Conservation (phyloP, 345 rosid species). For the Salix purpurea region DNA sequence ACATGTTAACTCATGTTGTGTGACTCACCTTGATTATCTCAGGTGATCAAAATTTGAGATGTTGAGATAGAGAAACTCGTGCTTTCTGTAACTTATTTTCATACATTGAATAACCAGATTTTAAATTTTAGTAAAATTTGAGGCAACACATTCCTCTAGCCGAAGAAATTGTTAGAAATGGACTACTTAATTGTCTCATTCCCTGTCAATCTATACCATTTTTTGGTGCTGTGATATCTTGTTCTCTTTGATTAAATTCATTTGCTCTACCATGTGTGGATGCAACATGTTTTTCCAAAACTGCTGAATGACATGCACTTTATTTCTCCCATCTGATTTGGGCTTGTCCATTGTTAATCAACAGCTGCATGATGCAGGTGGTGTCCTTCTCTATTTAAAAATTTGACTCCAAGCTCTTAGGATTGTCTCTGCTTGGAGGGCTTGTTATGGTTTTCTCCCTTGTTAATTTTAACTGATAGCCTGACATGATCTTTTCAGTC, state of each 20-base stretch:
- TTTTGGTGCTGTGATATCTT: background rate
- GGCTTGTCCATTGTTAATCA: background rate
- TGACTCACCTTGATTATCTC: background rate
- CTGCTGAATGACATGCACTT: too few relatives aligned
- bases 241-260: background rate
- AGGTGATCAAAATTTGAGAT: background rate
- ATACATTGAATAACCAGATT: background rate
- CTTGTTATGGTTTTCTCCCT: background rate
- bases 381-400: background rate
- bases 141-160: background rate
- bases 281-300: background rate
- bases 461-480: background rate
- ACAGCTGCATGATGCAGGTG: background rate
- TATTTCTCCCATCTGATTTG: too few relatives aligned
- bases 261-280: background rate
- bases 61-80: background rate
- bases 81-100: background rate
- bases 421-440: background rate
- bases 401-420: background rate
- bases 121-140: background rate
- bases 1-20: background rate
- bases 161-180: background rate
- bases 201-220: too few relatives aligned
- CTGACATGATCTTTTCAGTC: slow-evolving; percentile 46
- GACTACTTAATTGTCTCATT: background rate